Evolutionary conservation across 768 basidiomycete genomes (phyloP), one percentile per base, ranked within the genome.

Genomic region (Mrakia gelida): DNA sequence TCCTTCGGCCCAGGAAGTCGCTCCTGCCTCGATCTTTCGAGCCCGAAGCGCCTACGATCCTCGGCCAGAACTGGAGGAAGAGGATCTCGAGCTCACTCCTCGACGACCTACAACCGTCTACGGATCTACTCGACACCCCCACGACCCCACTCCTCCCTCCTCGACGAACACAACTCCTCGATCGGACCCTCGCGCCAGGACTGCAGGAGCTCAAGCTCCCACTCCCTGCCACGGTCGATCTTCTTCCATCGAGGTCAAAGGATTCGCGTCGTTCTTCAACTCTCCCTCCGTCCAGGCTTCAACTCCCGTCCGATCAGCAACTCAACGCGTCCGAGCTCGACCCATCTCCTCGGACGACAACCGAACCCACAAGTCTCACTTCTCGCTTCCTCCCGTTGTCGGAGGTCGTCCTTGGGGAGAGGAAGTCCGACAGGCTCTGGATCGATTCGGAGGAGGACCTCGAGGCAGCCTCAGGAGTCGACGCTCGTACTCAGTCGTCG

Each of bases 171-270:
- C 67, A 26, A 70, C 67, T n/a, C 67, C 67, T 43, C 67, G 67
- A 23, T 70, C 67, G 2, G 38, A 70, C 23, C 67, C 67, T 34
- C 67, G 67, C 41, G 38, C 23, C 18, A 34, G 67, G 23, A 70
- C 41, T 15, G 28, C 30, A 7, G 73, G 73, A 26, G 62, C 73
- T 8, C 26, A 75, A 9, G 73, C 73, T 13, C 73, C 73, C 41
- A 75, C 73, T 43, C 73, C 73, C 32, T 75, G 62, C 5, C 73
- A 75, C 73, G 73, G 73, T 61, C 73, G 73, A 34, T 75, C 73
- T 1, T 45, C 73, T 41, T 75, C 73, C 7, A 65, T 75, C 41
- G 73, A 75, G 41, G 61, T 75, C 61, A 62, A 63, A 30, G 61
- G 61, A 13, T 43, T 16, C 5, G n/a, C 59, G 3, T 30, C 11